Percentiles rank a stretch among this genome's conserved stretches.
Conservation (phyloP, 306 rosid species). For the Elaeagnus macrophylla region DNA sequence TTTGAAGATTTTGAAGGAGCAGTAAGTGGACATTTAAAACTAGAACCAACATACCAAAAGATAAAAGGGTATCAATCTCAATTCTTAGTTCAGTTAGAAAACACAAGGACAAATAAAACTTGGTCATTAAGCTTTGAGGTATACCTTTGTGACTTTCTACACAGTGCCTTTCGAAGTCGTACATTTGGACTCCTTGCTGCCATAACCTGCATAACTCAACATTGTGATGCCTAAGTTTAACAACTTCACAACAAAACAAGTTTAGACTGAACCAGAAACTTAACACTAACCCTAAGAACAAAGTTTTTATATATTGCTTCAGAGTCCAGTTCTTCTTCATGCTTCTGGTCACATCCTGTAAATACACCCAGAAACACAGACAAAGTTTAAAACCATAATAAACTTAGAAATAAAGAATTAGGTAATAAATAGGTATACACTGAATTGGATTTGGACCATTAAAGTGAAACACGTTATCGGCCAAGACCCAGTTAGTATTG, state of each 20-base stretch:
- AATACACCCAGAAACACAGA: not conserved
- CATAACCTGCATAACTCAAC: slow-evolving; percentile 57
- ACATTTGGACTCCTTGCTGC: slow-evolving; percentile 95
- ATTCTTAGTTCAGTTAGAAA: not conserved
- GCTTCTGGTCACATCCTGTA: slow-evolving; percentile 81
- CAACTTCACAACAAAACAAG: slow-evolving; percentile 3
- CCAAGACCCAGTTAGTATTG: too few species aligned
- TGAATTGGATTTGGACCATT: too few species aligned
- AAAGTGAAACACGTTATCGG: too few species aligned
- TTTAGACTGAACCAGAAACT: slow-evolving; percentile 12
- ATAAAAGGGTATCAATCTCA: not conserved
- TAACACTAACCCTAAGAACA: slow-evolving; percentile 65
- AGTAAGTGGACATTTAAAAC: slow-evolving; percentile 67
- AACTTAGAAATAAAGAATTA: too few species aligned
- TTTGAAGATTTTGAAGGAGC: slow-evolving; percentile 69
- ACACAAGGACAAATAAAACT: not conserved
- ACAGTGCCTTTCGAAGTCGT: slow-evolving; percentile 42
- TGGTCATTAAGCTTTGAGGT: not conserved
- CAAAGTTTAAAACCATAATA: not conserved
- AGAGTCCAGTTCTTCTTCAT: slow-evolving; percentile 67
- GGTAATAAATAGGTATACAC: too few species aligned
- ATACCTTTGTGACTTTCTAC: slow-evolving; percentile 45
- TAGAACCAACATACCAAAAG: slow-evolving; percentile 26
- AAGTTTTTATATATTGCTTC: slow-evolving; percentile 68
- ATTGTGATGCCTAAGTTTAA: slow-evolving; percentile 7